Percentiles rank a stretch among this genome's conserved stretches.
phyloP scores from a whole-genome alignment of 371 early-diverging fungal species.

The Umbelopsis sp. region DNA sequence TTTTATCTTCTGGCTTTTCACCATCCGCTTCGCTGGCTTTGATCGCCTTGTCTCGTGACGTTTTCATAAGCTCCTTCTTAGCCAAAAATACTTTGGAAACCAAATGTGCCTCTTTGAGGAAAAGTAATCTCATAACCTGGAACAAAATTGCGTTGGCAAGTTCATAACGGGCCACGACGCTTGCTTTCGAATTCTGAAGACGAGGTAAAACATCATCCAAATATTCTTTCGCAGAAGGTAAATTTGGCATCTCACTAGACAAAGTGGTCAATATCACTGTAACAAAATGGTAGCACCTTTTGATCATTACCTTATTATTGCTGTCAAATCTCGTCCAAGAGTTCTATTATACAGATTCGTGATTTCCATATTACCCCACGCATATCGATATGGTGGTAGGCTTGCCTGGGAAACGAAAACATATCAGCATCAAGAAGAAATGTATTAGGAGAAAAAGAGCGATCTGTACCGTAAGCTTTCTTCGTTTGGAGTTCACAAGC shows the following conservation, averaged over 20 bases:
- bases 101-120: conserved; percentile 31
- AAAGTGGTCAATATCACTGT: not conserved
- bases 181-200: conserved; percentile 32
- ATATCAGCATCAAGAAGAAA: not conserved
- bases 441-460: too few species aligned
- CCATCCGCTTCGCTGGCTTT: conserved; percentile 4
- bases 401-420: conserved; percentile 20
- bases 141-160: conserved; percentile 46
- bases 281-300: not conserved
- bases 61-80: conserved; percentile 41
- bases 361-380: conserved; percentile 41
- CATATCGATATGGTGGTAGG: conserved; percentile 32
- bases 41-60: conserved; percentile 22
- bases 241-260: conserved; percentile 24
- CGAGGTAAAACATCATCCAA: conserved; percentile 32
- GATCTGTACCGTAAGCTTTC: conserved; percentile 27
- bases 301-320: conserved; percentile 38
- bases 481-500: conserved; percentile 26
- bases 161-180: conserved; percentile 32
- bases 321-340: conserved; percentile 23
- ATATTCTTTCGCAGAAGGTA: conserved; percentile 33
- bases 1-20: conserved; percentile 13
- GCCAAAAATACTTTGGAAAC: conserved; percentile 37
- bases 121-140: conserved; percentile 40
- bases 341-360: conserved; percentile 36